phyloP scores from a whole-genome alignment of 352 stramenopile species.

The Pythium sp. region DNA sequence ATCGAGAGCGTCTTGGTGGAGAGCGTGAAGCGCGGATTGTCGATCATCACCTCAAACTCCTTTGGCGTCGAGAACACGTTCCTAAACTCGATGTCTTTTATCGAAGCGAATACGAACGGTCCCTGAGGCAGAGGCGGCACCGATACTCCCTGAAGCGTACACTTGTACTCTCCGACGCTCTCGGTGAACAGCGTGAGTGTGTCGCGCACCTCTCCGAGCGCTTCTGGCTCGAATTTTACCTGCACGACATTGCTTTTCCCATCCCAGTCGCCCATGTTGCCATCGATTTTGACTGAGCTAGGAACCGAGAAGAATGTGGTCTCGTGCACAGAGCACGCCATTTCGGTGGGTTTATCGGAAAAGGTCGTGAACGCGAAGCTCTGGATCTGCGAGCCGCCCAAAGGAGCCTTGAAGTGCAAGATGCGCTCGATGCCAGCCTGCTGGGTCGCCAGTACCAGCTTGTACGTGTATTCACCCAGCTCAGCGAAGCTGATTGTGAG shows the following conservation, averaged over 20 bases:
- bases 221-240: conserved; percentile 88
- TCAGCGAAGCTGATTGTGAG: conserved; percentile 83
- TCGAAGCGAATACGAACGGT: conserved; percentile 66
- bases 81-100: conserved; percentile 84
- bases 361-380: conserved; percentile 79
- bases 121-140: conserved; percentile 79
- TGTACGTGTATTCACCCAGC: conserved; percentile 89
- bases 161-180: conserved; percentile 80
- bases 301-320: conserved; percentile 72
- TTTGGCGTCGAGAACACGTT: conserved; percentile 82
- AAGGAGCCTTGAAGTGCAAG: conserved; percentile 78
- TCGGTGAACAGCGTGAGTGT: conserved; percentile 64
- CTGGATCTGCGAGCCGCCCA: conserved; percentile 77
- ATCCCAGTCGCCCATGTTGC: conserved; percentile 58
- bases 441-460: conserved; percentile 74
- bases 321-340: conserved; percentile 57
- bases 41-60: conserved; percentile 80
- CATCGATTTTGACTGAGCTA: conserved; percentile 45
- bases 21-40: conserved; percentile 74
- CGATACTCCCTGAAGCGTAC: conserved; percentile 72
- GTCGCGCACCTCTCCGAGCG: conserved; percentile 82
- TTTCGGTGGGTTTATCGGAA: conserved; percentile 31
- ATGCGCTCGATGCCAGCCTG: conserved; percentile 56
- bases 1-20: conserved; percentile 57
- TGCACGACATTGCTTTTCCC: conserved; percentile 55